These are phyloP conservation scores for Gossypium gossypioides DNA, from an alignment of 441 rosid genomes.

Conservation along the genomic window DNA sequence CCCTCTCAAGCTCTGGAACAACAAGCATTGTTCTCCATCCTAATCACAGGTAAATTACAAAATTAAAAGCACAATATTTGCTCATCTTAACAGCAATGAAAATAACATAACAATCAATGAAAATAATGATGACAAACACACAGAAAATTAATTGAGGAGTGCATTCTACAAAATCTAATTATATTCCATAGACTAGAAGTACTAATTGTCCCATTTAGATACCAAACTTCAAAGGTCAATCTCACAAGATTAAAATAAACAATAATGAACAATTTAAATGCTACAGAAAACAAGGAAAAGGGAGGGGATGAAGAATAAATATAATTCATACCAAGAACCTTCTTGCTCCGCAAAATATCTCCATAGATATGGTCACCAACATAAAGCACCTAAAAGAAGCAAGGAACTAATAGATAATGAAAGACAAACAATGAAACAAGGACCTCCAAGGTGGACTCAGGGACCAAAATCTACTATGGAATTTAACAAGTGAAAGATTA, in stretches of 20 bases:
- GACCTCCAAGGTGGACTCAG: background rate
- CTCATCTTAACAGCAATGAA: background rate
- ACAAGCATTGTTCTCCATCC: constrained; percentile 99
- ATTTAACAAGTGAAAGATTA: background rate
- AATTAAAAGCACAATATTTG: background rate
- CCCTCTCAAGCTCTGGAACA: constrained; percentile 95
- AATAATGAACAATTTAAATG: constrained; percentile 4
- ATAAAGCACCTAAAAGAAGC: constrained; percentile 62
- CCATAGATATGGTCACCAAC: constrained; percentile 99
- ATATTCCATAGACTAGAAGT: background rate
- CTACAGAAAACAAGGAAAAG: constrained; percentile 1
- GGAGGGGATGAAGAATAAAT: constrained; percentile 8
- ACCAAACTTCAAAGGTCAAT: background rate
- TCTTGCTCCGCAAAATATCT: constrained; percentile 94
- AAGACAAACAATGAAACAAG: background rate
- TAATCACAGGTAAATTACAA: constrained; percentile 10
- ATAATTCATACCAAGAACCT: constrained; percentile 59
- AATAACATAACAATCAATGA: background rate
- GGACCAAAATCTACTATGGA: background rate
- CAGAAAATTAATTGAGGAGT: background rate
- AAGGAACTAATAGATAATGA: constrained; percentile 10
- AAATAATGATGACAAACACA: background rate
- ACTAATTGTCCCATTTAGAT: background rate
- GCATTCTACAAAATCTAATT: background rate
- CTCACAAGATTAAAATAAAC: background rate